Evolutionary conservation across 305 asterid genomes (phyloP), one percentile per base, ranked within the genome.

Genomic region (Fraxinus floribunda): DNA sequence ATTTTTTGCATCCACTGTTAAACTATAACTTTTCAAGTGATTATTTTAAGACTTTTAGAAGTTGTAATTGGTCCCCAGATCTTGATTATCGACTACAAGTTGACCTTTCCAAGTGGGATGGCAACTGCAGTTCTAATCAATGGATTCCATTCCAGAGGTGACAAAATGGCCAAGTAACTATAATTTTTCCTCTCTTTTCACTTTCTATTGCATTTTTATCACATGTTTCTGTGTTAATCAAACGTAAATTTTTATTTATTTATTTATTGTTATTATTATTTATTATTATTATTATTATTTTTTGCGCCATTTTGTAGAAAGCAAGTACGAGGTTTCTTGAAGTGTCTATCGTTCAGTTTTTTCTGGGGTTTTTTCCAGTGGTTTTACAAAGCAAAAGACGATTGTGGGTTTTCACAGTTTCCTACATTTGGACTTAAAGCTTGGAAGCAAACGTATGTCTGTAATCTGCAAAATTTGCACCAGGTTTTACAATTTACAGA

Each of bases 391-490:
- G 97, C 93, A 20, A 89, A 85, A 77, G 93, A 88, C 5, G 88
- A 86, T 0, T 93, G 97, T 82, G 98, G 97, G 75, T 94, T 92
- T 79, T 76, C 86, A 7, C 90, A 90, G 87, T 94, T 94, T 24
- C 98, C 98, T 44, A 94, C 98, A 60, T 92, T 94, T 76, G 97
- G 98, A 62, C 82, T 94, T 57, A 86, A 91, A 80, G 97, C 98
- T 44, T 82, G 88, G 84, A 93, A 83, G 82, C 92, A 94, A 82
- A 87, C 97, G 98, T 94, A 92, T 0, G 86, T 44, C 44, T 18
- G 18, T 5, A 68, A 68, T 5, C 35, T 22, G 35, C 16, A 64
- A 30, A 13, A 30, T 29, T 68, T 29, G 75, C 15, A 68, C 8
- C 7, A 68, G 4, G 75, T 11, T 13, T 13, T 3, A 68, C 15